Percentiles rank a stretch among this genome's conserved stretches.
Conservation (phyloP, 768 basidiomycete genomes). For the Leccinum disarticulatum region DNA sequence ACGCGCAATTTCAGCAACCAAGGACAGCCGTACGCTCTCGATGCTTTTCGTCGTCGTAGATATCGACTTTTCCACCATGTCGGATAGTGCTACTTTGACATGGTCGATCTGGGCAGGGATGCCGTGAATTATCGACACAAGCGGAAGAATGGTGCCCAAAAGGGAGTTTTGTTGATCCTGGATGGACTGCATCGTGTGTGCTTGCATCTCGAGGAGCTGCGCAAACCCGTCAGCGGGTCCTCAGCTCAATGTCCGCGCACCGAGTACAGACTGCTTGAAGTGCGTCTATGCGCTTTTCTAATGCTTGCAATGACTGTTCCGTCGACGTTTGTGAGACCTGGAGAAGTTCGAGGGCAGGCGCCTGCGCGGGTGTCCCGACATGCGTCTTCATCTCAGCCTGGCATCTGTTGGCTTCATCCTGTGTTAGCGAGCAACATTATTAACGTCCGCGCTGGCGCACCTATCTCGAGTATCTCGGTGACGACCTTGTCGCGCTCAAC, state of each 20-base stretch:
- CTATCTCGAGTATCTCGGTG: constrained; percentile 42
- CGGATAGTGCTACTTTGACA: constrained; percentile 18
- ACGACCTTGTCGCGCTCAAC: constrained; percentile 56
- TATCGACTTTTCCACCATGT: constrained; percentile 20
- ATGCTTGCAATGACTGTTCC: constrained; percentile 39
- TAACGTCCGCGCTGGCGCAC: not conserved
- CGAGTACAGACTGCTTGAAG: constrained; percentile 49
- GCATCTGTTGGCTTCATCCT: constrained; percentile 57
- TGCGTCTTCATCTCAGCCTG: constrained; percentile 60
- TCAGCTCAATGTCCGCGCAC: constrained; percentile 2
- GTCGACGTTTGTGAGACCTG: constrained; percentile 41
- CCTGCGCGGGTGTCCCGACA: constrained; percentile 58
- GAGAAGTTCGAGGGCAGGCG: constrained; percentile 36
- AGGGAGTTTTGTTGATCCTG: constrained; percentile 37
- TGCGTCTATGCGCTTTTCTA: constrained; percentile 57
- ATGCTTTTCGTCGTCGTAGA: constrained; percentile 16
- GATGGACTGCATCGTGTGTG: constrained; percentile 55
- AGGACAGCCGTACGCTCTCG: constrained; percentile 13
- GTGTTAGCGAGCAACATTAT: constrained; percentile 10
- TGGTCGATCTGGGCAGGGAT: constrained; percentile 53
- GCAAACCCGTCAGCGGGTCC: constrained; percentile 29
- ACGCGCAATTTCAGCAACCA: constrained; percentile 8
- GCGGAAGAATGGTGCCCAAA: constrained; percentile 52
- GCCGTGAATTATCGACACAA: constrained; percentile 60
- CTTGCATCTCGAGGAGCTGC: constrained; percentile 50